Evolutionary conservation across 2,329 filamentous ascomycete genomes (phyloP).

Genomic region (Aureobasidium uvarum): DNA sequence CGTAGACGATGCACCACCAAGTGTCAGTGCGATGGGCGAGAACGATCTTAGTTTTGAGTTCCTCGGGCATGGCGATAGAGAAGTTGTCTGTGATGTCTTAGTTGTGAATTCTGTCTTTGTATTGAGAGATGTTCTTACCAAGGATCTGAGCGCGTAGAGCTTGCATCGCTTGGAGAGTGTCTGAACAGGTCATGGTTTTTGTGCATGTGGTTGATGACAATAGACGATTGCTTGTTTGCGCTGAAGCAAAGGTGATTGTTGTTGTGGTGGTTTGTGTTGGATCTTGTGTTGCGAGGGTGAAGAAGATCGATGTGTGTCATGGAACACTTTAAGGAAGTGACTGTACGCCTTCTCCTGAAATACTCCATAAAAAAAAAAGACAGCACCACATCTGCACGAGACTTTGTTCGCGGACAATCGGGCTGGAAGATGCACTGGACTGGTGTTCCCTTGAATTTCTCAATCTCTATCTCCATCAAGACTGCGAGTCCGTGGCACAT

Average conservation of each 20-base stretch:
- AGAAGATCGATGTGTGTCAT: background rate
- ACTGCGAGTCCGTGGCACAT: too few species aligned
- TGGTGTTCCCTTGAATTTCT: background rate
- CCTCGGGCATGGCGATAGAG: background rate
- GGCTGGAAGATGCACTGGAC: background rate
- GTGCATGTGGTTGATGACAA: background rate
- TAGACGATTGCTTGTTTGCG: background rate
- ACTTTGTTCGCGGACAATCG: background rate
- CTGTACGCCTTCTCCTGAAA: background rate
- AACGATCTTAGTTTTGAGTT: conserved; percentile 1
- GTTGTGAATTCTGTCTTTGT: background rate
- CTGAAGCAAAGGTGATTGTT: background rate
- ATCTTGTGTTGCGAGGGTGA: background rate
- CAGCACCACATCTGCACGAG: background rate
- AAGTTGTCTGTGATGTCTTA: background rate
- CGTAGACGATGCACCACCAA: conserved; percentile 7
- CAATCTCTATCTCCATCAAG: background rate
- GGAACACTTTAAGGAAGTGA: too few species aligned
- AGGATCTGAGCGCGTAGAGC: conserved; percentile 7
- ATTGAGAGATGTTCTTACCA: background rate
- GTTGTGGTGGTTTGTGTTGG: background rate
- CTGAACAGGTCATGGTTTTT: background rate
- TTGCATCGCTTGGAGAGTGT: background rate
- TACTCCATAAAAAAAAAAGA: too few species aligned
- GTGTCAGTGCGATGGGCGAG: background rate